phyloP scores from a whole-genome alignment of 495 filamentous ascomycete genomes.

The Clavariopsis aquatica region DNA sequence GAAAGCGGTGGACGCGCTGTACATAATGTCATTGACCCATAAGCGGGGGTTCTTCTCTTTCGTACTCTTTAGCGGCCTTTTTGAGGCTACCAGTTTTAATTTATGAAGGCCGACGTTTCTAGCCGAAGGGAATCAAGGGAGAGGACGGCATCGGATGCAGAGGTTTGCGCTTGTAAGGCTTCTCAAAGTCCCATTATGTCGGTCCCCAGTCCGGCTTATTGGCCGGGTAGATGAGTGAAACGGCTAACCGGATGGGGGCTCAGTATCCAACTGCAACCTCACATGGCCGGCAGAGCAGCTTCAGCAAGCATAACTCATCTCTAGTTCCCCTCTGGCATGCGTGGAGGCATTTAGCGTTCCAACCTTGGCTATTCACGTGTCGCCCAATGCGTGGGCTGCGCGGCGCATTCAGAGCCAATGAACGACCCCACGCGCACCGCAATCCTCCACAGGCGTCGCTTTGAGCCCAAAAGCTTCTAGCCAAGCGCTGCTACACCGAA shows the following conservation, averaged over 20 bases:
- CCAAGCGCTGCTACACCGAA: neutral
- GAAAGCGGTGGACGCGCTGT: too few species aligned
- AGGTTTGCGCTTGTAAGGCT: too few species aligned
- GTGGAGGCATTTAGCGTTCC: neutral
- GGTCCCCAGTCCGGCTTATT: too few species aligned
- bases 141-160: too few species aligned
- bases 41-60: too few species aligned
- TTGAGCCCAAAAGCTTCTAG: neutral
- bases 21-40: too few species aligned
- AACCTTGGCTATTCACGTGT: neutral
- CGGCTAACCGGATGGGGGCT: neutral
- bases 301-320: neutral
- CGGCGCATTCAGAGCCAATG: slow-evolving; percentile 1
- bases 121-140: too few species aligned
- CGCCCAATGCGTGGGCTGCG: neutral
- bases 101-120: too few species aligned
- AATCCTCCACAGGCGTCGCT: neutral
- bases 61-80: too few species aligned
- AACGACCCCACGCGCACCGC: neutral
- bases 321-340: neutral
- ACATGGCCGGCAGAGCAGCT: neutral
- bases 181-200: too few species aligned
- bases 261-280: too few species aligned
- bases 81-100: too few species aligned
- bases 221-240: neutral